Base-by-base conservation (phyloP, 805 yeast genomes). In the Myxozyma melibiosi region DNA sequence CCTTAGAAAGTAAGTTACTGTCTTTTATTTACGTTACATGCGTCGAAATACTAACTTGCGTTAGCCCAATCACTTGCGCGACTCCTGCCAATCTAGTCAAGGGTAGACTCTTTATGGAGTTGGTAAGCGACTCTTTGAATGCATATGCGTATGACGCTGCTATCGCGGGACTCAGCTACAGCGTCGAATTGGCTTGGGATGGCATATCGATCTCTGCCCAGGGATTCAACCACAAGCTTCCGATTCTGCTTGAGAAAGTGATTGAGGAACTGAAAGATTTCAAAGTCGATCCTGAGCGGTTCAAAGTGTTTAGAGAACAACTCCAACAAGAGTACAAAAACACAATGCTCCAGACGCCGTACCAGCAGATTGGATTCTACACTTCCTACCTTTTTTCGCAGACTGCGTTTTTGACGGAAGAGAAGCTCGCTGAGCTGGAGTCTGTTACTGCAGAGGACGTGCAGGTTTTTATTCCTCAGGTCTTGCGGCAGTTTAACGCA, bases 181-280 rank as follows among this genome's bases (percentile, higher is more conserved):
- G 78, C 1, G 76, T 91, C 39, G 71, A 77, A 30, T 74, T 80
- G 57, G 81, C 85, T 53, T 79, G 85, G 61, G 90, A 85, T 63
- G 96, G 97, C 0, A 67, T 91, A 39, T 79, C 80, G 38, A 68
- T 92, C 42, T 81, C 81, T 46, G 76, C 90, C 22, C 76, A 78
- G 38, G 99, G 99, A 1, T 94, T 85, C 71, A 88, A 87, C 64
- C 92, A 94, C 70, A 92, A 92, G 67, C 74, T 90, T 44, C 78
- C 80, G 18, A 79, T 78, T 13, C 77, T 92, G 42, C 72, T 89
- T 25, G 80, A 79, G 46, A 79, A 83, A 55, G 81, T 91, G 25
- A 70, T 89, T 49, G 75, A 76, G 20, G 80, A 80, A 9, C 64
- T 92, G 40, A 69, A 75, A 24, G 67, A 67, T 3, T 87, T 85